Evolutionary conservation across 129 eudicot genomes (phyloP).

Genomic region (Saposhnikovia divaricata): DNA sequence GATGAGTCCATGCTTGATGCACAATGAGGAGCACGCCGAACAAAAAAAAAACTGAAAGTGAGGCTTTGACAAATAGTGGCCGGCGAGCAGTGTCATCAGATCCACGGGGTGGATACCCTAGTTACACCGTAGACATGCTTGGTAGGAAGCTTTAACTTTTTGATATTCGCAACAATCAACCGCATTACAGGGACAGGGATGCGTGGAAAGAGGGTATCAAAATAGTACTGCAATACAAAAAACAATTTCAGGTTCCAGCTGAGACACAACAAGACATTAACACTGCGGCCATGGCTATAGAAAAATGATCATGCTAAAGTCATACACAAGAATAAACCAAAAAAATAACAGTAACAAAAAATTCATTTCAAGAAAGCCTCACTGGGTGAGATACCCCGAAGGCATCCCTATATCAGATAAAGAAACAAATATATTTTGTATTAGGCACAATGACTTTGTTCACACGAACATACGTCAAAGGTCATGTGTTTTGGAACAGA

Average conservation of each 20-base stretch:
- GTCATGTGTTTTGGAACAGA: too few species aligned
- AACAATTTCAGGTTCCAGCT: conserved; percentile 5
- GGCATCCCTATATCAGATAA: not conserved
- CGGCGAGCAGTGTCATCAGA: conserved; percentile 88
- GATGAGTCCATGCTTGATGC: conserved; percentile 95
- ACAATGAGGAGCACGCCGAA: conserved; percentile 97
- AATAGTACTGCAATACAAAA: conserved; percentile 75
- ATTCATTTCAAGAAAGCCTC: not conserved
- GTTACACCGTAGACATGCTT: conserved; percentile 66
- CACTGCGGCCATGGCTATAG: not conserved
- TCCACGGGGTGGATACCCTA: conserved; percentile 68
- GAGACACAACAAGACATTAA: not conserved
- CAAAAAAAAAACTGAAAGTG: conserved; percentile 90
- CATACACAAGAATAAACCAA: not conserved
- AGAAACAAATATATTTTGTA: not conserved
- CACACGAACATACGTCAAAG: too few species aligned
- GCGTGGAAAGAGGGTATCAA: conserved; percentile 94
- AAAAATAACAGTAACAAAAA: not conserved
- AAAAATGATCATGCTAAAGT: not conserved
- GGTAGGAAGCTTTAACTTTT: conserved; percentile 71
- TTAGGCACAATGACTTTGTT: too few species aligned
- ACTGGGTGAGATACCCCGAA: not conserved
- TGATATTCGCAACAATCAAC: conserved; percentile 53
- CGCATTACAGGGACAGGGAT: conserved; percentile 85
- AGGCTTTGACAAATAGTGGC: conserved; percentile 92